Evolutionary conservation across 1,139 yeast species (phyloP).

Genomic region (Saccharomyces hybrid): DNA sequence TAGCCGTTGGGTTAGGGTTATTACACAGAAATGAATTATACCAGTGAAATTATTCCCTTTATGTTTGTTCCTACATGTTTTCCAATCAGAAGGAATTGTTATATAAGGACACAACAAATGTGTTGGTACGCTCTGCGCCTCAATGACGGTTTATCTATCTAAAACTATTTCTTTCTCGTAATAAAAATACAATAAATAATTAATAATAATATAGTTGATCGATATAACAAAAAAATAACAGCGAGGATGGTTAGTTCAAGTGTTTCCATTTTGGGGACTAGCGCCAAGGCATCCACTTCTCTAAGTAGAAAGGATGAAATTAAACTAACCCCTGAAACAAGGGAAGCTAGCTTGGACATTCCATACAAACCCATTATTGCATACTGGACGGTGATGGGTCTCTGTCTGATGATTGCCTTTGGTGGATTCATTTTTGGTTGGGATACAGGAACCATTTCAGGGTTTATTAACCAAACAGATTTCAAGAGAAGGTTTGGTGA

Average conservation of each 20-base stretch:
- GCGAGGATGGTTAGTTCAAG: not conserved
- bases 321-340: not conserved
- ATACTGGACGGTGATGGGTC: constrained; percentile 19
- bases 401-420: constrained; percentile 44
- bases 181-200: not conserved
- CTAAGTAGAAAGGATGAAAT: not conserved
- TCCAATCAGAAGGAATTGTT: not conserved
- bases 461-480: constrained; percentile 51
- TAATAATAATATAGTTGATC: not conserved
- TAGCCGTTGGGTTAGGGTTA: not conserved
- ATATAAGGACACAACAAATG: not conserved
- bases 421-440: constrained; percentile 65
- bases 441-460: constrained; percentile 71
- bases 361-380: constrained; percentile 42
- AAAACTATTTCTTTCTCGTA: too few relatives aligned
- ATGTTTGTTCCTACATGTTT: not conserved
- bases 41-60: not conserved
- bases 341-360: constrained; percentile 10
- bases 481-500: constrained; percentile 49
- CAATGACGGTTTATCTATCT: not conserved
- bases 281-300: not conserved
- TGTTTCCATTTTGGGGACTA: not conserved
- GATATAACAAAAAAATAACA: not conserved
- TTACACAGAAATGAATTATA: not conserved
- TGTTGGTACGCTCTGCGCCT: not conserved